phyloP scores from a whole-genome alignment of 2,329 filamentous ascomycete species.

The Neofusicoccum sp. region DNA sequence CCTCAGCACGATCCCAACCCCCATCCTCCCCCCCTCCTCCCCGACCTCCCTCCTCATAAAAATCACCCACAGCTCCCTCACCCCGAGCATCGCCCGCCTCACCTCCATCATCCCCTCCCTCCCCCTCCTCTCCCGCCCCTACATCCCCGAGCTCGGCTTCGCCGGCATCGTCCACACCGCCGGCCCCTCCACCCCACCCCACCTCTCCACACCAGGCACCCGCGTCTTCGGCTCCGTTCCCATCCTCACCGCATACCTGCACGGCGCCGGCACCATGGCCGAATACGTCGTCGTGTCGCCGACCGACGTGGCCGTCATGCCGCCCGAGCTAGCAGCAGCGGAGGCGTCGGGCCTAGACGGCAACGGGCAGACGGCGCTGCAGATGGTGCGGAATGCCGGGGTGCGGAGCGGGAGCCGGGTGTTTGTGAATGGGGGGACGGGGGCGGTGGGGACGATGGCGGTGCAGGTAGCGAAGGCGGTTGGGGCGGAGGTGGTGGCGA shows the following conservation, averaged over 20 bases:
- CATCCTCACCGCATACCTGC: slow-evolving; percentile 27
- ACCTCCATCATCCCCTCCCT: slow-evolving; percentile 43
- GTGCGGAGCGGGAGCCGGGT: slow-evolving; percentile 41
- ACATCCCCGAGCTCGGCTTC: slow-evolving; percentile 46
- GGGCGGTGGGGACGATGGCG: slow-evolving; percentile 49
- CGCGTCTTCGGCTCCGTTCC: slow-evolving; percentile 42
- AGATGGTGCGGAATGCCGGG: slow-evolving; percentile 29
- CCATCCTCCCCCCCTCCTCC: not conserved
- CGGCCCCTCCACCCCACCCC: not conserved
- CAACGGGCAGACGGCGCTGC: slow-evolving; percentile 41
- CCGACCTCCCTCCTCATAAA: slow-evolving; percentile 17
- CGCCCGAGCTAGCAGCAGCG: slow-evolving; percentile 28
- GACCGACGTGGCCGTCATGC: slow-evolving; percentile 32
- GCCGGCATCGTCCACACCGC: slow-evolving; percentile 36
- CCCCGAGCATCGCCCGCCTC: slow-evolving; percentile 41
- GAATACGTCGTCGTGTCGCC: slow-evolving; percentile 41
- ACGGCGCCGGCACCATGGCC: slow-evolving; percentile 42
- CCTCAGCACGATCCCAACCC: not conserved
- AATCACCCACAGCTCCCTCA: slow-evolving; percentile 42
- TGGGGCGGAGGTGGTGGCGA: slow-evolving; percentile 43
- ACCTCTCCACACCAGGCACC: slow-evolving; percentile 33
- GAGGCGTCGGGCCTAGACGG: slow-evolving; percentile 42
- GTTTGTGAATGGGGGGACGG: slow-evolving; percentile 53
- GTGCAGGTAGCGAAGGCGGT: slow-evolving; percentile 45
- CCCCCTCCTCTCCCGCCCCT: slow-evolving; percentile 31